Conservation (phyloP, 768 basidiomycete genomes). For the Trametes elegans region DNA sequence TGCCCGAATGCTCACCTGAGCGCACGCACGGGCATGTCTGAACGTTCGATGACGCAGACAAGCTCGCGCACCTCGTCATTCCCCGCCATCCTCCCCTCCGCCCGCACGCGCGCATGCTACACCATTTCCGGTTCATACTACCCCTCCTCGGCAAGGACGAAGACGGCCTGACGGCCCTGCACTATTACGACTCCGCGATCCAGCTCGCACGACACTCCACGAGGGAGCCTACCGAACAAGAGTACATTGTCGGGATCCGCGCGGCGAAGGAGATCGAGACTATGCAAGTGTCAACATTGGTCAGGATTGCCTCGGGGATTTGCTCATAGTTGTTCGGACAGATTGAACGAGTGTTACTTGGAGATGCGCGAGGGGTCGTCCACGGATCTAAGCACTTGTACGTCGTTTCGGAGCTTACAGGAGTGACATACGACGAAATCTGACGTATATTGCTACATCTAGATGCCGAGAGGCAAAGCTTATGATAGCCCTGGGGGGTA, state of each 20-base stretch:
- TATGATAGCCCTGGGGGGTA: neutral
- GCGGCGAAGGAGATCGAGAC: constrained; percentile 61
- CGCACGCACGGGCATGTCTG: neutral
- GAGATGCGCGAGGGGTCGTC: constrained; percentile 63
- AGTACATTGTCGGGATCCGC: constrained; percentile 61
- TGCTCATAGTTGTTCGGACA: too few relatives aligned
- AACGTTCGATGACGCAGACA: constrained; percentile 41
- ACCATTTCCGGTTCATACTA: constrained; percentile 75
- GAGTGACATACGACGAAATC: neutral
- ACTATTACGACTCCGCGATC: constrained; percentile 76
- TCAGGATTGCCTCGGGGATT: too few relatives aligned
- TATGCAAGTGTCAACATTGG: constrained; percentile 45
- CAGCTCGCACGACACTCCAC: constrained; percentile 65
- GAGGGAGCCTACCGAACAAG: constrained; percentile 61
- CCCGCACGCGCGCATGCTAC: constrained; percentile 73
- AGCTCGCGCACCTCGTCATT: constrained; percentile 66
- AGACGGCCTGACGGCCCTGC: constrained; percentile 63
- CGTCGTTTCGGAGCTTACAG: neutral
- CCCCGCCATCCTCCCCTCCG: constrained; percentile 68
- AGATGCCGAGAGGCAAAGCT: constrained; percentile 4
- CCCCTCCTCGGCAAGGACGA: constrained; percentile 59
- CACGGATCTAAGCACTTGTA: constrained; percentile 37
- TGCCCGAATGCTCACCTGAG: neutral
- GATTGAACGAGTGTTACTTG: constrained; percentile 60
- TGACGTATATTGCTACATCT: neutral